These are phyloP conservation scores for Solanum gracilifrons DNA, from an alignment of 257 asterid species.

Conservation along the genomic window DNA sequence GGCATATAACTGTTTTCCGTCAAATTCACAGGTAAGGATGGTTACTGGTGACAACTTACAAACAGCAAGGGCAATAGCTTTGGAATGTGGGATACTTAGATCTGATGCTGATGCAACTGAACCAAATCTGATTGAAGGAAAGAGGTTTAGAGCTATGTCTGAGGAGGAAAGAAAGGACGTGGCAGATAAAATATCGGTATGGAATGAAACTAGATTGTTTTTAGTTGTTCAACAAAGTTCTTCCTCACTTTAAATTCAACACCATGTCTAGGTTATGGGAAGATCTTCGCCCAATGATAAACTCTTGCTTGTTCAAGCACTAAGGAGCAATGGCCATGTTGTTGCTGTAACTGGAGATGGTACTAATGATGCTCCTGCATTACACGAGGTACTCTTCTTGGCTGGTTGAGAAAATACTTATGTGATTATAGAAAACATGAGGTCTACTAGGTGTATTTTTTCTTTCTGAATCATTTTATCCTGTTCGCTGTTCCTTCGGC, in stretches of 20 bases:
- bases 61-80: conserved; percentile 91
- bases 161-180: conserved; percentile 54
- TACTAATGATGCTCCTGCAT: conserved; percentile 98
- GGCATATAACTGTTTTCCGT: not conserved
- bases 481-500: not conserved
- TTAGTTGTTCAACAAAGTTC: not conserved
- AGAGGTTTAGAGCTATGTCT: conserved; percentile 49
- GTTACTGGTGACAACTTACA: conserved; percentile 93
- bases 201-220: not conserved
- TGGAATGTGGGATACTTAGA: conserved; percentile 81
- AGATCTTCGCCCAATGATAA: conserved; percentile 97
- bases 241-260: not conserved
- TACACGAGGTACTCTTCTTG: conserved; percentile 61
- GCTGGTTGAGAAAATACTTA: not conserved
- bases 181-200: conserved; percentile 84
- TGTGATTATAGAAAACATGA: not conserved
- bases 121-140: conserved; percentile 89
- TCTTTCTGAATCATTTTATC: not conserved
- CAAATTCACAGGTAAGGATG: conserved; percentile 69
- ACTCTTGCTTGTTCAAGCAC: conserved; percentile 89
- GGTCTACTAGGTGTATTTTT: not conserved
- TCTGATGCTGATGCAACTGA: conserved; percentile 70
- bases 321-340: conserved; percentile 83
- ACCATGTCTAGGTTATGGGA: conserved; percentile 75
- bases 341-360: conserved; percentile 99